Evolutionary conservation across 176 grass and related monocot genomes (phyloP).

Genomic region (Avena eriantha): DNA sequence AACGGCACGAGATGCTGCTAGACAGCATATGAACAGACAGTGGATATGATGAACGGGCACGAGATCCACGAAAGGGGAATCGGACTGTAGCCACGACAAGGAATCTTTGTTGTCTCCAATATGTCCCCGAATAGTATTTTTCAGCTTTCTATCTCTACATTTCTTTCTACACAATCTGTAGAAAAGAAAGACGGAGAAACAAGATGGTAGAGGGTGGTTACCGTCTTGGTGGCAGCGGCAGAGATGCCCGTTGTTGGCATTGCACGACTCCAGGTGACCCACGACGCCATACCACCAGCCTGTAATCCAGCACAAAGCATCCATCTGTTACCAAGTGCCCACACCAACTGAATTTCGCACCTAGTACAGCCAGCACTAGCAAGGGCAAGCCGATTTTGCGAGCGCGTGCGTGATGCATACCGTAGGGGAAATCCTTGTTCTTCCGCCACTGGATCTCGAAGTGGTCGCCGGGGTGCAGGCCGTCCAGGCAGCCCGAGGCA

Average conservation of each 20-base stretch:
- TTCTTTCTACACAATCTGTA: neutral
- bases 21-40: neutral
- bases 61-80: conserved; percentile 22
- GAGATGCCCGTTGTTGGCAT: conserved; percentile 60
- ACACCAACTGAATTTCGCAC: conserved; percentile 4
- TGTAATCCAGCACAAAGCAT: conserved; percentile 40
- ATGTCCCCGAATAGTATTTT: conserved; percentile 23
- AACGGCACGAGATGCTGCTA: neutral
- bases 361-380: neutral
- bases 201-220: conserved; percentile 33
- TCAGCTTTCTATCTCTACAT: neutral
- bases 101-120: conserved; percentile 15
- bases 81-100: neutral
- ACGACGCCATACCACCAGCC: conserved; percentile 96
- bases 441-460: conserved; percentile 96
- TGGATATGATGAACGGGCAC: conserved; percentile 18
- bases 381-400: neutral
- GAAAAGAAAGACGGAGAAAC: neutral
- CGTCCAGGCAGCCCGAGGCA: conserved; percentile 59
- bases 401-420: conserved; percentile 25
- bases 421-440: conserved; percentile 93
- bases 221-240: conserved; percentile 81
- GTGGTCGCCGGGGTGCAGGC: conserved; percentile 66
- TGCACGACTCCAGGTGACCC: conserved; percentile 74
- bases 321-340: conserved; percentile 16